phyloP scores from a whole-genome alignment of 768 basidiomycete species.

The Xerocomus spinulosus region DNA sequence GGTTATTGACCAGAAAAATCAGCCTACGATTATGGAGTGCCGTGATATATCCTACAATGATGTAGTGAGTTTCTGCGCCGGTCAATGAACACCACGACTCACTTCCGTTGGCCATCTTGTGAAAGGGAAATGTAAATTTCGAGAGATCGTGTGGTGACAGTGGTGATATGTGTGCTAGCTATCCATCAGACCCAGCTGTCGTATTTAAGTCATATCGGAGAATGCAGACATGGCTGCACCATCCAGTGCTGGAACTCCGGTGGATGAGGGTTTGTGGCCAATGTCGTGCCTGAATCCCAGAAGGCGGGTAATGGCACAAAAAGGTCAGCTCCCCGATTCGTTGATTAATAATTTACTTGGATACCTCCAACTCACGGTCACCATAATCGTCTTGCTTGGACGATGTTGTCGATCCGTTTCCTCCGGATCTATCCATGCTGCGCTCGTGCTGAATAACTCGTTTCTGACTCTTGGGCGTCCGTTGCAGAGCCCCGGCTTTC shows the following conservation, averaged over 20 bases:
- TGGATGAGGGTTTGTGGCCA: background rate
- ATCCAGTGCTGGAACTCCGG: slow-evolving; percentile 2
- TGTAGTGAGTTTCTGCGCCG: slow-evolving; percentile 8
- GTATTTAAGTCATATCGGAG: slow-evolving; percentile 25
- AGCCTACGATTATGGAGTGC: slow-evolving; percentile 46
- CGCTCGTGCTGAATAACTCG: background rate
- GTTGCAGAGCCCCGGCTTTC: slow-evolving; percentile 4
- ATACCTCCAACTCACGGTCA: background rate
- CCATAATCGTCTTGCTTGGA: background rate
- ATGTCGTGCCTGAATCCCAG: slow-evolving; percentile 3
- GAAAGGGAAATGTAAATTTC: background rate
- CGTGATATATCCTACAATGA: slow-evolving; percentile 27
- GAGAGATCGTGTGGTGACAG: background rate
- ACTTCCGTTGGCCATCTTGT: slow-evolving; percentile 22
- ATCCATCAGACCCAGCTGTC: too few relatives aligned
- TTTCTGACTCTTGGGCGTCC: slow-evolving; percentile 12
- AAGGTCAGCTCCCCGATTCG: background rate
- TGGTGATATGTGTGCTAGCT: too few relatives aligned
- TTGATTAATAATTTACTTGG: slow-evolving; percentile 14
- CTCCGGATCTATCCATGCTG: background rate
- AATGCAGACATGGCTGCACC: slow-evolving; percentile 2
- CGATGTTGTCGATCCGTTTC: background rate
- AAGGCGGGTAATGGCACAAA: background rate
- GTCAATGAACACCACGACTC: slow-evolving; percentile 1
- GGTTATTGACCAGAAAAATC: background rate